These are phyloP conservation scores for Spiromastix sp. DNA, from an alignment of 2,329 filamentous ascomycete genomes.

Conservation along the genomic window DNA sequence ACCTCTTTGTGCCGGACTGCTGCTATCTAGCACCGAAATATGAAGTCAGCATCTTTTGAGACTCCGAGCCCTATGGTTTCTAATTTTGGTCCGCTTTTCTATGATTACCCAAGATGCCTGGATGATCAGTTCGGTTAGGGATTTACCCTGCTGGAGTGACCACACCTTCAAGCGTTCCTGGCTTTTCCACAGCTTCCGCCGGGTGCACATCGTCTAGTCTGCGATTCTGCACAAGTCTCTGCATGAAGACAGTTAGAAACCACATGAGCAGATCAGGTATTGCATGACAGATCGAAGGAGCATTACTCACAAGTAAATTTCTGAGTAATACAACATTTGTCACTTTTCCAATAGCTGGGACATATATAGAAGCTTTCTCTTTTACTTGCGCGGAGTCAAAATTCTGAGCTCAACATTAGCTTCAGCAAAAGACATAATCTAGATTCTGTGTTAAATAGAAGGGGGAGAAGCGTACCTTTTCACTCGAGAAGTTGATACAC, in stretches of 20 bases:
- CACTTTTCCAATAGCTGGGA: slow-evolving; percentile 94
- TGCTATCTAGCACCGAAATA: too few species aligned
- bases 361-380: slow-evolving; percentile 92
- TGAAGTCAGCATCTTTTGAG: too few species aligned
- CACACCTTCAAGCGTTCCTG: slow-evolving; percentile 27
- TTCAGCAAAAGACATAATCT: neutral
- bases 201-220: slow-evolving; percentile 29
- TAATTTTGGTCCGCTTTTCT: too few species aligned
- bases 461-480: slow-evolving; percentile 45
- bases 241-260: neutral
- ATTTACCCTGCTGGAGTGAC: neutral
- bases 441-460: neutral
- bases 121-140: too few species aligned
- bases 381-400: slow-evolving; percentile 77
- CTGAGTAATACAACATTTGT: slow-evolving; percentile 86
- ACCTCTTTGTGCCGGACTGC: too few species aligned
- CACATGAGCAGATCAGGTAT: too few species aligned
- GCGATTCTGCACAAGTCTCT: slow-evolving; percentile 36
- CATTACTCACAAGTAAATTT: slow-evolving; percentile 71
- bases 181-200: slow-evolving; percentile 30
- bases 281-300: too few species aligned
- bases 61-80: too few species aligned
- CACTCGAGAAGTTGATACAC: slow-evolving; percentile 98
- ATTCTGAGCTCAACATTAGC: slow-evolving; percentile 44
- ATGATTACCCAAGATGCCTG: too few species aligned